These are phyloP conservation scores for Galium porrigens DNA, from an alignment of 305 asterid genomes.

Conservation along the genomic window DNA sequence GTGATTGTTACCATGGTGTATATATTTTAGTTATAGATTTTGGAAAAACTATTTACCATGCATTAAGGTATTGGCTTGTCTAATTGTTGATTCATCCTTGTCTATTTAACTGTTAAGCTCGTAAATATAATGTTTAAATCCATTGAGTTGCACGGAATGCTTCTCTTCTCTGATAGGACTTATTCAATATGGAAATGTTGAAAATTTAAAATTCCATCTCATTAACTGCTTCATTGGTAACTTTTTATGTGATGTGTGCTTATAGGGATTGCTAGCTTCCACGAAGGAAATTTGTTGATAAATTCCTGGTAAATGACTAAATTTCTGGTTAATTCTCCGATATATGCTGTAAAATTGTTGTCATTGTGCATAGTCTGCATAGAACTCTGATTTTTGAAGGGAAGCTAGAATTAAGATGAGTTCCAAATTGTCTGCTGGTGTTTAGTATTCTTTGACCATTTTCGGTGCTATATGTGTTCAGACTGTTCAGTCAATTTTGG, in stretches of 20 bases:
- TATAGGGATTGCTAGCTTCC: neutral
- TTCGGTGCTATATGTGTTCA: too few relatives aligned
- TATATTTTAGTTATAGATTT: neutral
- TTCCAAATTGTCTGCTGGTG: neutral
- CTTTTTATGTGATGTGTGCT: neutral
- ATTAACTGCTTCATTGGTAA: neutral
- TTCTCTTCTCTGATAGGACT: neutral
- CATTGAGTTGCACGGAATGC: neutral
- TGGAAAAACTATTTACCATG: neutral
- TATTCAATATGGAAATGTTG: neutral
- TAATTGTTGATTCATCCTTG: neutral
- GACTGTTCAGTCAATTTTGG: neutral
- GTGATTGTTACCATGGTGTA: neutral
- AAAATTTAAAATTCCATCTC: neutral
- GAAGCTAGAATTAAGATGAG: neutral
- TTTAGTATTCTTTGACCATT: neutral
- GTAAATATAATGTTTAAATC: neutral
- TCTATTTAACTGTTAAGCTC: neutral
- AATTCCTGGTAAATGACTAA: neutral
- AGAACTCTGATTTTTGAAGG: neutral
- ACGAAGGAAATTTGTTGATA: too few relatives aligned
- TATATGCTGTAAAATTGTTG: neutral
- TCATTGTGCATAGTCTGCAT: neutral
- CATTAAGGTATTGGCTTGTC: neutral
- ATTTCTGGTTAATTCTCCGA: neutral